Evolutionary conservation across 495 filamentous ascomycete species (phyloP).

Genomic region (Amniculicola lignicola): DNA sequence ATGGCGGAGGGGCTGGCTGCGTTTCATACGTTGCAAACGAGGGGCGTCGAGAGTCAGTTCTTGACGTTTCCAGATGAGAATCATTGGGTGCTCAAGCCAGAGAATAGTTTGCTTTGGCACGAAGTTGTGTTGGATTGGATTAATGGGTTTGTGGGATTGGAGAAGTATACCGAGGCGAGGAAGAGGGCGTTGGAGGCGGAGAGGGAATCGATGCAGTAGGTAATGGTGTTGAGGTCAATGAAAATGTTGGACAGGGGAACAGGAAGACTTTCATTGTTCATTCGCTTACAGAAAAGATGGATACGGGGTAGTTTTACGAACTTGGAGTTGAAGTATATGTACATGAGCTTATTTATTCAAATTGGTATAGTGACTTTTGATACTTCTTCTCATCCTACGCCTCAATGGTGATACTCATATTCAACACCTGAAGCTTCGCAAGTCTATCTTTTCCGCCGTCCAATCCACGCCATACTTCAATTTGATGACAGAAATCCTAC

Average conservation of each 20-base stretch:
- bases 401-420: too few species aligned
- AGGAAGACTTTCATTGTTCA: too few species aligned
- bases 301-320: too few species aligned
- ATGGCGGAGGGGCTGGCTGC: conserved; percentile 78
- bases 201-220: background rate
- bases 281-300: too few species aligned
- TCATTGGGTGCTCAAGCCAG: conserved; percentile 87
- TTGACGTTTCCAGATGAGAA: conserved; percentile 83
- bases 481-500: too few species aligned
- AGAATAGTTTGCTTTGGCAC: conserved; percentile 90
- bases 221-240: background rate
- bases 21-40: conserved; percentile 82
- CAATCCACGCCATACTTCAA: too few species aligned
- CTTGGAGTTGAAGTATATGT: too few species aligned
- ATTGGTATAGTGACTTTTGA: too few species aligned
- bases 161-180: conserved; percentile 25
- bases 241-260: background rate
- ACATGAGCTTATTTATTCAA: too few species aligned
- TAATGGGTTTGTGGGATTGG: conserved; percentile 70
- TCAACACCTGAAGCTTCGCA: too few species aligned
- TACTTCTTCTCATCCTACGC: too few species aligned
- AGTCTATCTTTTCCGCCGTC: too few species aligned
- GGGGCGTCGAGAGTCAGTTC: conserved; percentile 66
- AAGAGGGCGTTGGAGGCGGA: background rate
- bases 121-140: conserved; percentile 85